Base-by-base conservation (phyloP, 768 basidiomycete species). In the Suillus luteus region DNA sequence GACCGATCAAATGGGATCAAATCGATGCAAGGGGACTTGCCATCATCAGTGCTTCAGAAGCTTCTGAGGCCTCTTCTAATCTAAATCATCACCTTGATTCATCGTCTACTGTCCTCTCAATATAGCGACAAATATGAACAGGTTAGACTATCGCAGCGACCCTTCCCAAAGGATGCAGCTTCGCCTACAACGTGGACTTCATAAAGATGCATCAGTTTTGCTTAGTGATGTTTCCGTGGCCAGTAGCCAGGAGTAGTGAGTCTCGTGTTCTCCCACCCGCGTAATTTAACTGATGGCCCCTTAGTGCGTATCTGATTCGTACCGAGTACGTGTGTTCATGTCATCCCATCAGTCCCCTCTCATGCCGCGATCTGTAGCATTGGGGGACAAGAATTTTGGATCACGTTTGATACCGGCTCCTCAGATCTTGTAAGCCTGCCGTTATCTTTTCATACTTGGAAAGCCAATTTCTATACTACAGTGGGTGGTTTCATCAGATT, bases 381-480 rank as follows among this genome's bases (percentile, higher is more conserved):
- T 52, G 81, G 81, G 54, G 76, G 74, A 4, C 80, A 82, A 69
- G 64, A 73, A 46, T 79, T 86, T 62, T 75, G 76, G 69, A 75
- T 81, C 24, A 78, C 83, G 5, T 73, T 85, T 35, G 85, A 86
- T 68, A 86, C 86, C 9, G 86, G 85, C 55, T 87, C 85, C 4
- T 80, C 86, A 1, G 86, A 86, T 69, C 68, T 87, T 66, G 85
- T 84, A 66, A 54, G 77, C 69, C 40, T 59, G 59, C 27, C 61
- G 64, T 49, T 55, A 41, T 38, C 31, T 48, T 55, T 14, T 62
- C 31, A 67, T 24, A 10, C 4, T 68, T 57, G 62, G 55, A 61
- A 8, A 27, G 19, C 3, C 19, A 19, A 27, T 27, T 19, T 19
- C 11, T 44, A 38, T 38, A 12, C 33, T 40, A 17, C 46, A 81